These are phyloP conservation scores for Fusarium devonianum DNA, from an alignment of 2,329 filamentous ascomycete species.

Conservation along the genomic window DNA sequence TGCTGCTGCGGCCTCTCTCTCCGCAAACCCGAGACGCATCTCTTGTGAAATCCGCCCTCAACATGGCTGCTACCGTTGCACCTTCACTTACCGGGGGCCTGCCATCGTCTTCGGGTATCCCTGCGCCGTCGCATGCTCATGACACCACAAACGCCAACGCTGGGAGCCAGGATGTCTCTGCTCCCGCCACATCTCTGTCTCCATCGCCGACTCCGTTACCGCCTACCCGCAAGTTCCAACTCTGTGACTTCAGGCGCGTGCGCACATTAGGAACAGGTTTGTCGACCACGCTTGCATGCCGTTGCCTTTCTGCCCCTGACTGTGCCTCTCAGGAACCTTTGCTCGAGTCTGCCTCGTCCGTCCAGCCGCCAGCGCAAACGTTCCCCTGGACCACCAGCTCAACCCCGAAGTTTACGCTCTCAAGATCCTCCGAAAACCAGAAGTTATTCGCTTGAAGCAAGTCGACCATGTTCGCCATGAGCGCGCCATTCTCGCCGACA, in stretches of 20 bases:
- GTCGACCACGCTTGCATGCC: conserved; percentile 25
- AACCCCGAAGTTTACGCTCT: conserved; percentile 72
- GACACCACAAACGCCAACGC: conserved; percentile 24
- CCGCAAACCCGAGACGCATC: neutral
- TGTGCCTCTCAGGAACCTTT: conserved; percentile 69
- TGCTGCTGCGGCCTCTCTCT: neutral
- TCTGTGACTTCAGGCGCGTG: conserved; percentile 72
- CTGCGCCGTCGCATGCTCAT: conserved; percentile 32
- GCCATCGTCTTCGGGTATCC: conserved; percentile 35
- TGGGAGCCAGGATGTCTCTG: conserved; percentile 29
- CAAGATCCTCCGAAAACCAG: conserved; percentile 77
- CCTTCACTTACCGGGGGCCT: conserved; percentile 42
- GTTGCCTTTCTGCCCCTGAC: conserved; percentile 6
- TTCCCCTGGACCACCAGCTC: conserved; percentile 45
- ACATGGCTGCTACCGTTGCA: conserved; percentile 46
- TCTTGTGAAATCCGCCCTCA: conserved; percentile 1
- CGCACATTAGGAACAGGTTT: conserved; percentile 79
- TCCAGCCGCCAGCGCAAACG: conserved; percentile 61
- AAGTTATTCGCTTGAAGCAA: conserved; percentile 83
- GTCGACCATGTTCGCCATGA: conserved; percentile 88
- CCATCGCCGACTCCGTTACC: conserved; percentile 36
- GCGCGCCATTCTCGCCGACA: conserved; percentile 77
- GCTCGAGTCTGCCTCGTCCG: conserved; percentile 82
- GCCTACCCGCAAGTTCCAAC: conserved; percentile 43
- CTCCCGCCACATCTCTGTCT: conserved; percentile 14